A percentile compares a stretch with the other conserved stretches of the same genome.
phyloP scores from a whole-genome alignment of 1,139 yeast species.

The Yamadazyma songkhlaensis region DNA sequence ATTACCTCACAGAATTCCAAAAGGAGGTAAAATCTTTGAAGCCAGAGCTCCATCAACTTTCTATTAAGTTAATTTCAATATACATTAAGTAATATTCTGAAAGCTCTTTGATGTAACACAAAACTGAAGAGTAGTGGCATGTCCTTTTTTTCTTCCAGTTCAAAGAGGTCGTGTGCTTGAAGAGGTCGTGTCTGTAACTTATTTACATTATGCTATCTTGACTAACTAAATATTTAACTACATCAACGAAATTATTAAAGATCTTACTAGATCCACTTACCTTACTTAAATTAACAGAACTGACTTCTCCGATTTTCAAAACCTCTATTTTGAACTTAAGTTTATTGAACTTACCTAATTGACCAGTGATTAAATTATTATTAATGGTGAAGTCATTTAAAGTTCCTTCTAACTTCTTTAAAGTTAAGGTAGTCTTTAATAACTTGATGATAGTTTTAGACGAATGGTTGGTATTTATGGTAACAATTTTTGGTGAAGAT shows the following conservation, averaged over 20 bases:
- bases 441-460: conserved; percentile 32
- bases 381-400: conserved; percentile 40
- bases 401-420: conserved; percentile 52
- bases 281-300: conserved; percentile 54
- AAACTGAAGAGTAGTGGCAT: too few relatives aligned
- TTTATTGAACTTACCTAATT: conserved; percentile 46
- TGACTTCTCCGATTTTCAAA: conserved; percentile 36
- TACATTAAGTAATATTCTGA: not conserved
- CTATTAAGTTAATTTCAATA: conserved; percentile 50
- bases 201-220: conserved; percentile 3
- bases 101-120: too few relatives aligned
- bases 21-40: conserved; percentile 84
- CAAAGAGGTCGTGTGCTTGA: too few relatives aligned
- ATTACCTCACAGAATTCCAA: conserved; percentile 98
- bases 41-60: conserved; percentile 95
- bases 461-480: conserved; percentile 32
- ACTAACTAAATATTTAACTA: conserved; percentile 39
- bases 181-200: too few relatives aligned
- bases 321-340: conserved; percentile 47
- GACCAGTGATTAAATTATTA: conserved; percentile 44
- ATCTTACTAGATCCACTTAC: conserved; percentile 70
- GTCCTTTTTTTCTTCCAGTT: too few relatives aligned
- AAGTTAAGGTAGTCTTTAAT: conserved; percentile 40
- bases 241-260: conserved; percentile 52
- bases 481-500: conserved; percentile 20